These are phyloP conservation scores for Eudorina sp. DNA, from an alignment of 139 green algal species.

Conservation along the genomic window DNA sequence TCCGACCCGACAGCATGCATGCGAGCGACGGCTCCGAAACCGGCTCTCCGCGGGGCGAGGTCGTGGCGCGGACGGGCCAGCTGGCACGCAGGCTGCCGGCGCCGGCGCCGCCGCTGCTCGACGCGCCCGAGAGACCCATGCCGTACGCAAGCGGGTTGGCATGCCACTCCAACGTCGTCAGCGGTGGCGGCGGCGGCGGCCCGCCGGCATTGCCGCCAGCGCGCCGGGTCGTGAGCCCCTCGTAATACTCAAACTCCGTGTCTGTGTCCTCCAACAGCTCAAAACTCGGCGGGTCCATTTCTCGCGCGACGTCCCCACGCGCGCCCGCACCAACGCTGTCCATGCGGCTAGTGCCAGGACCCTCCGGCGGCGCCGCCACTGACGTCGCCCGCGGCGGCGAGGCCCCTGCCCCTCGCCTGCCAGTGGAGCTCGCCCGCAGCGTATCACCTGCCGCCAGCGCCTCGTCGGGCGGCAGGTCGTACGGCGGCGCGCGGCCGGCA, in stretches of 20 bases:
- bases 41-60: background rate
- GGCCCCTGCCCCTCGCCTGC: too few species aligned
- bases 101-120: slow-evolving; percentile 10
- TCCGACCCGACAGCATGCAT: background rate
- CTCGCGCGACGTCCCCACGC: background rate
- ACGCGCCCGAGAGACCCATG: background rate
- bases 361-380: too few species aligned
- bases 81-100: background rate
- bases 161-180: background rate
- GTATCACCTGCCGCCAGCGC: background rate
- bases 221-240: background rate
- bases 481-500: background rate
- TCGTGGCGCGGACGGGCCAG: background rate
- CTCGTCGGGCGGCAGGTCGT: background rate
- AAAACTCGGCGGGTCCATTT: slow-evolving; percentile 3
- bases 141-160: slow-evolving; percentile 2
- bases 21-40: background rate
- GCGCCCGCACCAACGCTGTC: background rate
- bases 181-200: background rate
- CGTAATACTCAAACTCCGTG: slow-evolving; percentile 24
- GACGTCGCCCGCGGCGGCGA: too few species aligned
- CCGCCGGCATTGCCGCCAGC: background rate
- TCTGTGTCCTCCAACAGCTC: slow-evolving; percentile 11
- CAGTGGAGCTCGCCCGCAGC: background rate
- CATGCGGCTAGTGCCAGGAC: too few species aligned